phyloP scores from a whole-genome alignment of 768 basidiomycete genomes.

The Tremella mesenterica region DNA sequence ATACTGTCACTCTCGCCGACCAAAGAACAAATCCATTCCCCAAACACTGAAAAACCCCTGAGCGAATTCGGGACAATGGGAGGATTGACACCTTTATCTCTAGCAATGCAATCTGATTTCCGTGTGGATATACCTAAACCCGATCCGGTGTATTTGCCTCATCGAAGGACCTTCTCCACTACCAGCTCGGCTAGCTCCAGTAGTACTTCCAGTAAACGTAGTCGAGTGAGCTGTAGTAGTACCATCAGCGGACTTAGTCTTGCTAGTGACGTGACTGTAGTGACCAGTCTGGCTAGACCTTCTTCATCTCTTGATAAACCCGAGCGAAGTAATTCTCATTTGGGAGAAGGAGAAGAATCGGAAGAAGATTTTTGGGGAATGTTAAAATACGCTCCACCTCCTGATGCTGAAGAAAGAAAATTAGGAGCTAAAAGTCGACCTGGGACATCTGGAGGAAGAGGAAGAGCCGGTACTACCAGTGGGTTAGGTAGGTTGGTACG shows the following conservation, averaged over 20 bases:
- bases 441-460: not conserved
- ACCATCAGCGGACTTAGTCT: not conserved
- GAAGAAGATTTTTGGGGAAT: conserved; percentile 4
- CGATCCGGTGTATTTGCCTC: not conserved
- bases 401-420: not conserved
- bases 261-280: not conserved
- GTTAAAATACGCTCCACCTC: conserved; percentile 1
- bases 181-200: not conserved
- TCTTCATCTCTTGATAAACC: too few relatives aligned
- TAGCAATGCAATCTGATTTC: not conserved
- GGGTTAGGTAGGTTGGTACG: too few relatives aligned
- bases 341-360: not conserved
- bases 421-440: not conserved
- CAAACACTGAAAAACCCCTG: too few relatives aligned
- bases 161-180: not conserved
- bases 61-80: too few relatives aligned
- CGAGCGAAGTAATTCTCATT: too few relatives aligned
- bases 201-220: not conserved
- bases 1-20: too few relatives aligned
- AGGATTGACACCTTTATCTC: too few relatives aligned
- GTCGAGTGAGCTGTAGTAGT: too few relatives aligned
- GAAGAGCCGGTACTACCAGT: too few relatives aligned
- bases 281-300: not conserved
- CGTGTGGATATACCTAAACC: not conserved
- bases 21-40: too few relatives aligned